Evolutionary conservation across 768 basidiomycete genomes (phyloP), one percentile per base, ranked within the genome.

Genomic region (Dictyophora rubrovolvata): DNA sequence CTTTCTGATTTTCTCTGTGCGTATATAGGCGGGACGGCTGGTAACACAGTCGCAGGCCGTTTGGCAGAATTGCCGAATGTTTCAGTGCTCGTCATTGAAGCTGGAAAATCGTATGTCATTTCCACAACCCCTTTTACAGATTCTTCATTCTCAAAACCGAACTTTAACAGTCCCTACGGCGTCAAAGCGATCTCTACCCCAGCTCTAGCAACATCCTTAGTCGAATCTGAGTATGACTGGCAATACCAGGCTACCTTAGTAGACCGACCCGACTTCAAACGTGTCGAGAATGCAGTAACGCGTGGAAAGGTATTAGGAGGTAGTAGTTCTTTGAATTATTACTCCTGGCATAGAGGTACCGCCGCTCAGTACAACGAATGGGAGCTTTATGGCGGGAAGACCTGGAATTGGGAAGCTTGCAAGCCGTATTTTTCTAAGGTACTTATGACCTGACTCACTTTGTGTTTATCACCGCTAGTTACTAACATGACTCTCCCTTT

Each of bases 41-140:
- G 75, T 22, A 62, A 74, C 42, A 71, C 71, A 1, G 62, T 76
- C 34, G 75, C 74, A 17, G 65, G 63, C 9, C 67, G 75, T n/a
- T 63, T 77, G 22, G 59, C 69, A 1, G 70, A 73, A 52, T 69
- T 74, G 60, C 54, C 65, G 1, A 59, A 64, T 48, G 66, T 64
- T 47, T 65, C 66, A 16, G 72, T 77, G 11, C 63, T 73, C 42
- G 70, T 74, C 10, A 63, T 69, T 53, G 69, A 69, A 50, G 64
- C 68, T 1, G 68, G 68, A 18, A 51, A 33, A 22, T 22, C 28
- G 28, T 51, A 22, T 18, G 12, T 51, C 21, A 4, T 51, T 51
- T 33, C 50, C 18, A 18, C 17, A 22, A 12, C 4, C 50, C 4
- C 4, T 4, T 14, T 12, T 5, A 22, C 14, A 12, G 50, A 51